Evolutionary conservation across 345 rosid species (phyloP).

Genomic region (Eucalyptus dawsonii): DNA sequence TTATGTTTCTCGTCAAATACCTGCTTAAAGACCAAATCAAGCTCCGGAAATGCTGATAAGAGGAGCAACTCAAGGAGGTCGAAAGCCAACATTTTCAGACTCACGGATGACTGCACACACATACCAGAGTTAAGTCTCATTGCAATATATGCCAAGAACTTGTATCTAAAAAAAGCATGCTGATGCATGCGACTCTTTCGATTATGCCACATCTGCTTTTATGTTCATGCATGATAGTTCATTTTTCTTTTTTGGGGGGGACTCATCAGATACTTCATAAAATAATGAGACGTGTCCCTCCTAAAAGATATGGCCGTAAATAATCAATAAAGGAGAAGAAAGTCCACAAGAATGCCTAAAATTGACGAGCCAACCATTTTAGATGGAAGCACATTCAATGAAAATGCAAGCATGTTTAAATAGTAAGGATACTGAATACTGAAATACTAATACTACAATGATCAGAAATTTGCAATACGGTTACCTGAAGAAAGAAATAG

Average conservation of each 20-base stretch:
- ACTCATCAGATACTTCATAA: neutral
- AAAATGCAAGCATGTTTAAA: neutral
- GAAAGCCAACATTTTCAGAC: constrained; percentile 64
- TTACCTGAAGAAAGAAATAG: constrained; percentile 92
- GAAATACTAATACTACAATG: neutral
- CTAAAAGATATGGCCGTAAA: neutral
- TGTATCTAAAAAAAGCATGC: neutral
- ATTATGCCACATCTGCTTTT: neutral
- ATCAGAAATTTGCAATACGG: neutral
- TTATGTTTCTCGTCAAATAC: constrained; percentile 55
- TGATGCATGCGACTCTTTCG: neutral
- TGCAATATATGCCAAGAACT: neutral
- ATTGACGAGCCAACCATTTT: neutral
- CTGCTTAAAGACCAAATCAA: constrained; percentile 53
- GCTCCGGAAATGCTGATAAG: constrained; percentile 67
- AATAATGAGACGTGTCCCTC: neutral
- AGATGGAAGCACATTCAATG: neutral
- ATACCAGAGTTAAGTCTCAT: neutral
- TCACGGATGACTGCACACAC: constrained; percentile 61
- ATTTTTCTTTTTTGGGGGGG: neutral
- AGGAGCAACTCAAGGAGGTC: constrained; percentile 73
- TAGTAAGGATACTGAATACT: neutral
- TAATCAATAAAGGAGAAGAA: neutral
- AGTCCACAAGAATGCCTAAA: neutral
- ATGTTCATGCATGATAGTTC: neutral